Evolutionary conservation across 1,139 yeast genomes (phyloP), one percentile per base, ranked within the genome.

Genomic region (Taphrina pruni): DNA sequence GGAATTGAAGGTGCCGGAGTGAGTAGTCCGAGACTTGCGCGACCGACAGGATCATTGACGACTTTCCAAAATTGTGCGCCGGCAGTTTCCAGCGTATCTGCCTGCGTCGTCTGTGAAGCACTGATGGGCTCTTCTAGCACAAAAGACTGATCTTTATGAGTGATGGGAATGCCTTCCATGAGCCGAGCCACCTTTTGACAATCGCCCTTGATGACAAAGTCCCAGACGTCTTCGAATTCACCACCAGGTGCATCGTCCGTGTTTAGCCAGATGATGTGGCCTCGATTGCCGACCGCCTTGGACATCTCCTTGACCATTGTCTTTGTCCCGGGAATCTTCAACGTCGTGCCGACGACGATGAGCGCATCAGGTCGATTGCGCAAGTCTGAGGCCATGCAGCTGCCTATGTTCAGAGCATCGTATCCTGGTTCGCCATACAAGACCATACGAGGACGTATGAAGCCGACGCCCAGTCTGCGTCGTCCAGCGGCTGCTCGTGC

Each of bases 391-490:
- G 81, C 81, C 45, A 87, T 79, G 20, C 88, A 87, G 68, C 81
- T 82, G 7, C 91, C 89, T 69, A 89, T 83, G 14, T 80, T 79
- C 69, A 88, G 91, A 4, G 88, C 85, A 72, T 86, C 86, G 0
- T 93, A 93, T 75, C 89, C 95, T 75, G 88, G 85, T 75, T 89
- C 95, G 4, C 94, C 94, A 75, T 89, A 89, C 51, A 89, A 81
- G 3, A 89, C 92, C 70, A 89, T 88, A 73, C 87, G 87, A 0
- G 95, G 95, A 64, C 93, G 80, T 61, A 89, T 80, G 43, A 85
- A 78, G 1, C 95, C 95, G n/a, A 88, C 82, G 76, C 71, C 88
- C 80, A 72, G 87, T 79, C 71, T 83, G 60, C 95, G 78, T 75
- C 88, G 88, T 2, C 95, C 95, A 32, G 82, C 79, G 69, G 80